Base-by-base conservation (phyloP, 805 yeast species). In the Starmerella sirachaensis region DNA sequence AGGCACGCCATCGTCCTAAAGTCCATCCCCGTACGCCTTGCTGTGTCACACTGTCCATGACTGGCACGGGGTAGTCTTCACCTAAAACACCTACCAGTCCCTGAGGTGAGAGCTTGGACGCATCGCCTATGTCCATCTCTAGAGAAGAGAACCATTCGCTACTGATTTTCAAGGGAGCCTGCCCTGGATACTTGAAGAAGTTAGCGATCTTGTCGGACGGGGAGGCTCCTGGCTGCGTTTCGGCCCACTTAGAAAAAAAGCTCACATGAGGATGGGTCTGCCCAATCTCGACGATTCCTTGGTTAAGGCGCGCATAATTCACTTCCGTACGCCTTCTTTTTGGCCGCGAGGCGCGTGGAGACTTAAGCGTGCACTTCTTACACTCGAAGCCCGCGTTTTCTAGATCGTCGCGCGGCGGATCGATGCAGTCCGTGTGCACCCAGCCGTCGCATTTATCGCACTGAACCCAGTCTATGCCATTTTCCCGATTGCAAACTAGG, bases 1-100 rank as follows among this genome's bases (percentile, higher is more conserved):
- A 85, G 25, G 78, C 76, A 38, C 74, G 61, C 94, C 95, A 85
- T 43, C 63, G 65, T 1, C 68, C 68, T 62, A 84, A 57, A 14
- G 69, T 65, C 94, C 94, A 84, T 10, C 69, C 67, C 0, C 76
- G 51, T 4, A 55, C 44, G 10, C 50, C 50, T 38, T 78, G 77
- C 51, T 85, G 95, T 0, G 93, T 76, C 17, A 79, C 64, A 3
- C 83, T 93, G 55, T 85, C 94, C 88, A 85, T 82, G 1, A 85
- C 94, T 38, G 82, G 93, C 1, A 85, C 69, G 1, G 68, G 68
- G 4, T 61, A 59, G 26, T 75, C 78, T 4, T 59, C 69, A 0
- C 94, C 94, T 19, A 83, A 67, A 10, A 64, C 52, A 5, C 68
- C 66, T 0, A 78, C 62, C 0, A 82, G 66, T 42, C 71, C 62